Evolutionary conservation across 148 eudicot species (phyloP).

Genomic region (Camellia lanceoleosa): DNA sequence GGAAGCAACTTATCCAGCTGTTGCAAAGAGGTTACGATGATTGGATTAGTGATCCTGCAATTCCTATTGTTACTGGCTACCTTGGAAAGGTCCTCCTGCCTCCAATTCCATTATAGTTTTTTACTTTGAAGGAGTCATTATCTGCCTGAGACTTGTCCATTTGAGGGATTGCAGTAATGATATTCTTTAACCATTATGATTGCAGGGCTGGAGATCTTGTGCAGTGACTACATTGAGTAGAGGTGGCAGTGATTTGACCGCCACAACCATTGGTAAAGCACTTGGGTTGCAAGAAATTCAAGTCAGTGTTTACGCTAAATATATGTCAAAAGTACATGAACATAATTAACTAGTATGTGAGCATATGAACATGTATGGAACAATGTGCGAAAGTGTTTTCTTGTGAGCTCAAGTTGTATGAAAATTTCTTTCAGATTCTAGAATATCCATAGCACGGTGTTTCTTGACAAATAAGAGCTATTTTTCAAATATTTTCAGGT

Average conservation of each 20-base stretch:
- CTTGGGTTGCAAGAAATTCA: slow-evolving; percentile 91
- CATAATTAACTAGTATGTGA: slow-evolving; percentile 1
- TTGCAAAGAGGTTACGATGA: slow-evolving; percentile 78
- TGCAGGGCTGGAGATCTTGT: slow-evolving; percentile 83
- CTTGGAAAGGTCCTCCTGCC: slow-evolving; percentile 78
- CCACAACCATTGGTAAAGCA: slow-evolving; percentile 96
- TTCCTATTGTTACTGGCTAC: slow-evolving; percentile 90
- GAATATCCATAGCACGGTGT: background rate
- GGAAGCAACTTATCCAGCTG: slow-evolving; percentile 97
- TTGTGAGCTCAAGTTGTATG: background rate
- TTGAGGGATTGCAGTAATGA: background rate
- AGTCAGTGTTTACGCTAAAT: slow-evolving; percentile 34
- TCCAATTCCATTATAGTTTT: background rate
- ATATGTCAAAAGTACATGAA: background rate
- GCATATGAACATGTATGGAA: background rate
- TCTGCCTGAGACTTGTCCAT: background rate
- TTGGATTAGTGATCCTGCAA: slow-evolving; percentile 78
- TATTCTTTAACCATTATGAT: slow-evolving; percentile 9
- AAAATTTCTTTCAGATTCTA: background rate
- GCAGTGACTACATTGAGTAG: slow-evolving; percentile 96
- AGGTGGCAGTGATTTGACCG: slow-evolving; percentile 99
- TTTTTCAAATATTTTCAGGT: slow-evolving; percentile 46
- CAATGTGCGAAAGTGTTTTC: background rate
- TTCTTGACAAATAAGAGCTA: background rate
- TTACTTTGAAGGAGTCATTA: background rate